Percentiles rank a stretch among this genome's conserved stretches.
phyloP scores from a whole-genome alignment of 2,329 filamentous ascomycete species.

The Cordyceps javanica region DNA sequence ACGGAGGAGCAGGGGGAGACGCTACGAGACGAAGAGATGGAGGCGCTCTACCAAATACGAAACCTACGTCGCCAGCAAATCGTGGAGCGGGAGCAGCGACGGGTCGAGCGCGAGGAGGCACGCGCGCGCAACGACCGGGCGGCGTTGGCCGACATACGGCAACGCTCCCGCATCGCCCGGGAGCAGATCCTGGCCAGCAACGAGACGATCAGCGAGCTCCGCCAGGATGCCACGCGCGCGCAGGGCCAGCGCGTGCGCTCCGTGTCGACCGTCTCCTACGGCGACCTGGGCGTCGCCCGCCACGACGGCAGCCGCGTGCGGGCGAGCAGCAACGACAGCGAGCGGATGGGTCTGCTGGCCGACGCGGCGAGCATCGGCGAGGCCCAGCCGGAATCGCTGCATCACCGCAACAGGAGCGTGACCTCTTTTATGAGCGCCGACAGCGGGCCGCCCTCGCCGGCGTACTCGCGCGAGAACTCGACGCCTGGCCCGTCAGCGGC shows the following conservation, averaged over 20 bases:
- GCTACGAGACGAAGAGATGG: conserved; percentile 85
- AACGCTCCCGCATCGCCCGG: conserved; percentile 43
- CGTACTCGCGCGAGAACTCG: conserved; percentile 13
- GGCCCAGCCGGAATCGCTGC: conserved; percentile 26
- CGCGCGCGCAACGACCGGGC: conserved; percentile 62
- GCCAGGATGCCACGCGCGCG: conserved; percentile 48
- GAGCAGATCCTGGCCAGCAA: conserved; percentile 34
- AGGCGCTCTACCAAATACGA: conserved; percentile 83
- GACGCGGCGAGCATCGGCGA: conserved; percentile 59
- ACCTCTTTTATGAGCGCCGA: conserved; percentile 52
- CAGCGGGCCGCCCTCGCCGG: conserved; percentile 37
- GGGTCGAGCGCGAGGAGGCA: conserved; percentile 64
- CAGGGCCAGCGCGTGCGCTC: conserved; percentile 57
- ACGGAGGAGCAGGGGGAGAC: conserved; percentile 72
- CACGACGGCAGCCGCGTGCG: conserved; percentile 72
- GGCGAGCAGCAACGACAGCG: conserved; percentile 67
- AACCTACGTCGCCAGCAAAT: conserved; percentile 68
- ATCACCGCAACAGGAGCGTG: conserved; percentile 42
- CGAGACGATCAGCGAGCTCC: conserved; percentile 54
- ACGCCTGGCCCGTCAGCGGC: background rate
- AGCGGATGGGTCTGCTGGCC: conserved; percentile 64
- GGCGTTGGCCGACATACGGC: conserved; percentile 61
- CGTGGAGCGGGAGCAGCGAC: conserved; percentile 70
- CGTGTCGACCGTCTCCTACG: conserved; percentile 71
- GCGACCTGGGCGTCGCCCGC: conserved; percentile 66